A percentile compares a stretch with the other conserved stretches of the same genome.
Conservation (phyloP, 371 early-diverging fungal species). For the Syncephalastrum racemosum region DNA sequence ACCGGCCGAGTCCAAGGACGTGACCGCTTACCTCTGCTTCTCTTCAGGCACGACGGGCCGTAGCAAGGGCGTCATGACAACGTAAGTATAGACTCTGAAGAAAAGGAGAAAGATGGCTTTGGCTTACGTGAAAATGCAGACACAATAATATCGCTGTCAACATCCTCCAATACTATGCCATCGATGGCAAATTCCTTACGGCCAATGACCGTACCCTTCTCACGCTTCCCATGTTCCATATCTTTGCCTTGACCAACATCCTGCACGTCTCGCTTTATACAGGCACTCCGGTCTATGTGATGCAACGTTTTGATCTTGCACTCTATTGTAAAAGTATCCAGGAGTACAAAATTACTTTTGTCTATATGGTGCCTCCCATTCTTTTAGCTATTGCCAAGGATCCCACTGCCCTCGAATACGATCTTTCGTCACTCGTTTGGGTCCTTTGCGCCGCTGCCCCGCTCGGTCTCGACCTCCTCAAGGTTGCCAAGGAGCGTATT, state of each 20-base stretch:
- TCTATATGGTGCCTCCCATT: conserved; percentile 81
- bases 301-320: conserved; percentile 67
- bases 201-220: conserved; percentile 41
- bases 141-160: conserved; percentile 80
- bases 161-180: conserved; percentile 50
- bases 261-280: conserved; percentile 28
- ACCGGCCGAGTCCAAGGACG: conserved; percentile 26
- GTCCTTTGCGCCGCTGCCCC: conserved; percentile 84
- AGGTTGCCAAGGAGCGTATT: conserved; percentile 40
- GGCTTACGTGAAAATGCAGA: conserved; percentile 12
- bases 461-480: conserved; percentile 56
- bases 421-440: conserved; percentile 60
- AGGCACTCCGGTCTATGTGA: conserved; percentile 48
- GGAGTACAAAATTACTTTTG: conserved; percentile 53
- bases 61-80: conserved; percentile 81
- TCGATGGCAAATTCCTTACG: conserved; percentile 24
- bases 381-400: conserved; percentile 60
- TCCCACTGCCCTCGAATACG: conserved; percentile 63
- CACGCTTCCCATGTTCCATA: conserved; percentile 81
- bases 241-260: conserved; percentile 37
- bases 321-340: conserved; percentile 58
- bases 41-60: conserved; percentile 77
- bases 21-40: conserved; percentile 73
- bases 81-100: conserved; percentile 33
- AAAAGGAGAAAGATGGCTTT: background rate